Conservation (phyloP, 345 rosid genomes). For the rapeseed (Brassica napus) region DNA sequence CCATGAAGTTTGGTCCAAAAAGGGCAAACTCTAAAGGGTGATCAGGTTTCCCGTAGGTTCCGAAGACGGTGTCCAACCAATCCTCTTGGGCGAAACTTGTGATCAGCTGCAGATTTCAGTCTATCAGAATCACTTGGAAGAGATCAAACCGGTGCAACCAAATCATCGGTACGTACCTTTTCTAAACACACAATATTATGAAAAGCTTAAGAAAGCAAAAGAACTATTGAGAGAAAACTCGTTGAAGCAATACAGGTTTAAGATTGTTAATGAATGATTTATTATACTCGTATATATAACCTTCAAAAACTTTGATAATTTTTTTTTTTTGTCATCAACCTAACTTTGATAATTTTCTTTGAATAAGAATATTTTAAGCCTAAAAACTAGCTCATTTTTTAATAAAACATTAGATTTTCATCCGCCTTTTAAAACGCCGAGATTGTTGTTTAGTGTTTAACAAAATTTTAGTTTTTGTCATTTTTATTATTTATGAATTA, state of each 20-base stretch:
- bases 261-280: too few relatives aligned
- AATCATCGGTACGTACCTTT: slow-evolving; percentile 1
- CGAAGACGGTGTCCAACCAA: not conserved
- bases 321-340: too few relatives aligned
- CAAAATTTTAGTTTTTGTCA: too few relatives aligned
- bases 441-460: too few relatives aligned
- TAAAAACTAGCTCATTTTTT: too few relatives aligned
- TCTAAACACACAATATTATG: not conserved
- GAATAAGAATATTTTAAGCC: not conserved
- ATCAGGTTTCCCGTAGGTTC: not conserved
- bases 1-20: not conserved
- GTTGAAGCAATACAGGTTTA: not conserved
- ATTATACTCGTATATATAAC: too few relatives aligned
- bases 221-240: not conserved
- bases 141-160: not conserved
- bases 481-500: too few relatives aligned
- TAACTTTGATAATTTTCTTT: too few relatives aligned
- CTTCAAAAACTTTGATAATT: too few relatives aligned
- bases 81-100: not conserved
- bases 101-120: not conserved
- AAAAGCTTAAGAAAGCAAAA: not conserved
- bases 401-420: too few relatives aligned
- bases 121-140: not conserved
- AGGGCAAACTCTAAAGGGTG: not conserved
- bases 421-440: too few relatives aligned